Conservation (phyloP, 2,329 filamentous ascomycete genomes). For the Parastagonospora nodorum region DNA sequence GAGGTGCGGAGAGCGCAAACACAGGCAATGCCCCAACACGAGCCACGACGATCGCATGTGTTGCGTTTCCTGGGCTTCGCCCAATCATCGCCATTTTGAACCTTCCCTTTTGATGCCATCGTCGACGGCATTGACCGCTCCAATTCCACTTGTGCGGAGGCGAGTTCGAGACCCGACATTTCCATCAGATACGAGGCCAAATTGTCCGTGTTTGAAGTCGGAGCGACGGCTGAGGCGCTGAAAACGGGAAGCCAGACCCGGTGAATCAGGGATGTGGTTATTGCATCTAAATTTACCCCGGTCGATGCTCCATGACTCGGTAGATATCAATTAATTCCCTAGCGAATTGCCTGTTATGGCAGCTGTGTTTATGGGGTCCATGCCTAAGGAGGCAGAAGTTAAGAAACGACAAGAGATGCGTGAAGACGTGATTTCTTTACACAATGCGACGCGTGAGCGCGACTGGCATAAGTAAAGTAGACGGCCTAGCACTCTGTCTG, state of each 20-base stretch:
- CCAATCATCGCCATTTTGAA: no score
- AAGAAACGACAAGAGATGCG: slow-evolving; percentile 26
- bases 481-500: not conserved
- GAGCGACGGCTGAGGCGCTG: not conserved
- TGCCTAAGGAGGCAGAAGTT: slow-evolving; percentile 16
- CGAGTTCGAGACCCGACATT: no score
- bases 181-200: not conserved
- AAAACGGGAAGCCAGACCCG: not conserved
- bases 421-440: slow-evolving; percentile 1
- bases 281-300: not conserved
- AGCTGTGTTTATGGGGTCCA: not conserved
- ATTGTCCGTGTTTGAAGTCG: not conserved
- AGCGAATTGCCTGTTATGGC: not conserved
- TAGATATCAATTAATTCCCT: not conserved
- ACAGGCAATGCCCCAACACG: no score
- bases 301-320: not conserved
- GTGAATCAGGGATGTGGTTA: not conserved
- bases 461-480: not conserved
- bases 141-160: no score
- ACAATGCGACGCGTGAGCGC: not conserved
- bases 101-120: no score
- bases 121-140: no score
- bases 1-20: no score
- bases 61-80: no score
- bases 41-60: no score